Conservation (phyloP, 148 eudicot species). For the Dianthus caryophyllus region DNA sequence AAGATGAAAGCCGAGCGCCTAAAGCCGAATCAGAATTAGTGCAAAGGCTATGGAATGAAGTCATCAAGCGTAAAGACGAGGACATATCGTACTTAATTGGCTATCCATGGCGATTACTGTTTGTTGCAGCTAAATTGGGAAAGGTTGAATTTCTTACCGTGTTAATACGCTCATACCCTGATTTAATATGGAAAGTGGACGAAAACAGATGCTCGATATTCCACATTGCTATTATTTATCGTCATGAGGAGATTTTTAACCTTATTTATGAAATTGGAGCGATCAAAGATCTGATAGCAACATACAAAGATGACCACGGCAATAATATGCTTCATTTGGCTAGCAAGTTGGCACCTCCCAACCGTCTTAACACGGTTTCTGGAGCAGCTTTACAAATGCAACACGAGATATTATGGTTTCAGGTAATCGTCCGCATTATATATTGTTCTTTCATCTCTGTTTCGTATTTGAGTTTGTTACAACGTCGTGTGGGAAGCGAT, state of each 20-base stretch:
- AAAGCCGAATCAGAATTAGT: slow-evolving; percentile 12
- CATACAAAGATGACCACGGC: slow-evolving; percentile 29
- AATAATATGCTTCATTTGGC: slow-evolving; percentile 50
- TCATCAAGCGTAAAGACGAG: slow-evolving; percentile 19
- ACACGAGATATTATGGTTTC: slow-evolving; percentile 37
- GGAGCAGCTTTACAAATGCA: slow-evolving; percentile 52
- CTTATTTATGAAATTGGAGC: slow-evolving; percentile 45
- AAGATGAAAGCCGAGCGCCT: slow-evolving; percentile 1
- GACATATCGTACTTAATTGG: slow-evolving; percentile 22
- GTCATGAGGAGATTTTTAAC: slow-evolving; percentile 45
- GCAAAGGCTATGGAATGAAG: slow-evolving; percentile 24
- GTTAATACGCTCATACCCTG: slow-evolving; percentile 38
- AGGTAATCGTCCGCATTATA: slow-evolving; percentile 25
- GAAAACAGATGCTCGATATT: slow-evolving; percentile 36
- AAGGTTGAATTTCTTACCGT: slow-evolving; percentile 33
- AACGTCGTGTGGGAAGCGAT: too few relatives aligned
- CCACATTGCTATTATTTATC: slow-evolving; percentile 43
- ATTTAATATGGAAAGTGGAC: slow-evolving; percentile 45
- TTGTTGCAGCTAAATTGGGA: slow-evolving; percentile 33
- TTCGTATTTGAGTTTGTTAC: too few relatives aligned
- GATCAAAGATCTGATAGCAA: slow-evolving; percentile 35
- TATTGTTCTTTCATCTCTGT: too few relatives aligned
- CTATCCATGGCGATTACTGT: slow-evolving; percentile 24
- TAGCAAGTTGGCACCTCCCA: slow-evolving; percentile 29
- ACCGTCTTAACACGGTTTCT: slow-evolving; percentile 31